Evolutionary conservation across 2,329 filamentous ascomycete species (phyloP).

Genomic region (Colletotrichum limetticola): DNA sequence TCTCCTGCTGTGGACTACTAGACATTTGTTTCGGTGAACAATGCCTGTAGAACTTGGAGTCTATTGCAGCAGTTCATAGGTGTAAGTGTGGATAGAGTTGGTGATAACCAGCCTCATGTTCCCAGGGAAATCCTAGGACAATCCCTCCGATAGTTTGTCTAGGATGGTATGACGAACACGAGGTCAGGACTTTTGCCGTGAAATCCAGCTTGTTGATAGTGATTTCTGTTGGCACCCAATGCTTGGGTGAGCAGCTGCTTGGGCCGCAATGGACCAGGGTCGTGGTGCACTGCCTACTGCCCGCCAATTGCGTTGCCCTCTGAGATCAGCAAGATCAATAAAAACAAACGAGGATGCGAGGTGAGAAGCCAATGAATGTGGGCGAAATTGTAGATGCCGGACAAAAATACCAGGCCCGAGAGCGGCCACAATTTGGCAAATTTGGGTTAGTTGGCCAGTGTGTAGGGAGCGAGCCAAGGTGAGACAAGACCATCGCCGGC

Average conservation of each 20-base stretch:
- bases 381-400: conserved; percentile 20
- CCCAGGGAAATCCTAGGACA: not conserved
- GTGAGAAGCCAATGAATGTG: conserved; percentile 30
- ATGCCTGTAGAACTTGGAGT: not conserved
- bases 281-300: conserved; percentile 12
- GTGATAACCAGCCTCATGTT: not conserved
- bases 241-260: conserved; percentile 22
- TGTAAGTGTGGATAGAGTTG: not conserved
- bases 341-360: conserved; percentile 33
- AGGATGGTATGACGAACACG: conserved; percentile 20
- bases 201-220: conserved; percentile 18
- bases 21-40: not conserved
- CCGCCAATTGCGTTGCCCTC: conserved; percentile 32
- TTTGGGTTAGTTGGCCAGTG: conserved; percentile 16
- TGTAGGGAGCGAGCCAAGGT: conserved; percentile 22
- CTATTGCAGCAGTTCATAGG: not conserved
- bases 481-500: conserved; percentile 28
- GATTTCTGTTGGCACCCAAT: conserved; percentile 27
- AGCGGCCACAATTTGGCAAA: conserved; percentile 10
- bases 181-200: not conserved
- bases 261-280: conserved; percentile 30
- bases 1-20: too few relatives aligned
- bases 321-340: conserved; percentile 40
- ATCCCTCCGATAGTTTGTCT: not conserved
- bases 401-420: conserved; percentile 16